phyloP scores from a whole-genome alignment of 306 rosid genomes.

The Heteromeles arbutifolia region DNA sequence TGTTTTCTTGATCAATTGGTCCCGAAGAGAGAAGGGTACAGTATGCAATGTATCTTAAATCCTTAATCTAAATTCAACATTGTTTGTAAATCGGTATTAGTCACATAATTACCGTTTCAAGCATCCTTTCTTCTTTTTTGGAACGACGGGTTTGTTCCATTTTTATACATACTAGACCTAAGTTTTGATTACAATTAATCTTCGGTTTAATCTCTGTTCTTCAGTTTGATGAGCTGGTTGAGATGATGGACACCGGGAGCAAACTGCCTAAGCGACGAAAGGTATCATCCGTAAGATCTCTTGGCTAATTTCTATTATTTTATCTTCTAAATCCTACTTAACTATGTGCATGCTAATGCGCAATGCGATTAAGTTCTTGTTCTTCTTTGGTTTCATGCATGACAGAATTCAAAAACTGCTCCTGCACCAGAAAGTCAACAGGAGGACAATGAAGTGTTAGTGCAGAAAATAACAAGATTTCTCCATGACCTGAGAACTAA shows the following conservation, averaged over 20 bases:
- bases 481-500: conserved; percentile 26
- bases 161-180: no score
- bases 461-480: conserved; percentile 33
- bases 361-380: background rate
- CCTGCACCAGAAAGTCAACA: background rate
- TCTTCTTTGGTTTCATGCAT: background rate
- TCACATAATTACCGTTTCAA: background rate
- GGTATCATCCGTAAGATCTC: conserved; percentile 4
- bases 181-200: background rate
- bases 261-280: background rate
- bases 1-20: background rate
- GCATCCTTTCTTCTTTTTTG: background rate
- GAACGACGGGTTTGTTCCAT: background rate
- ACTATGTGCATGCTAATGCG: background rate
- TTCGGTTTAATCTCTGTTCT: background rate
- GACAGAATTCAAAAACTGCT: conserved; percentile 6
- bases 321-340: background rate
- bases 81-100: background rate
- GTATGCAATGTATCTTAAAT: background rate
- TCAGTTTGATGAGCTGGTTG: conserved; percentile 39
- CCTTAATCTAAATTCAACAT: background rate
- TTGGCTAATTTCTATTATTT: background rate
- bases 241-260: conserved; percentile 19
- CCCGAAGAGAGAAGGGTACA: background rate
- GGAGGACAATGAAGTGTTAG: conserved; percentile 21